These are phyloP conservation scores for Rhizophlyctis rosea DNA, from an alignment of 192 early-diverging fungal genomes.

Conservation along the genomic window DNA sequence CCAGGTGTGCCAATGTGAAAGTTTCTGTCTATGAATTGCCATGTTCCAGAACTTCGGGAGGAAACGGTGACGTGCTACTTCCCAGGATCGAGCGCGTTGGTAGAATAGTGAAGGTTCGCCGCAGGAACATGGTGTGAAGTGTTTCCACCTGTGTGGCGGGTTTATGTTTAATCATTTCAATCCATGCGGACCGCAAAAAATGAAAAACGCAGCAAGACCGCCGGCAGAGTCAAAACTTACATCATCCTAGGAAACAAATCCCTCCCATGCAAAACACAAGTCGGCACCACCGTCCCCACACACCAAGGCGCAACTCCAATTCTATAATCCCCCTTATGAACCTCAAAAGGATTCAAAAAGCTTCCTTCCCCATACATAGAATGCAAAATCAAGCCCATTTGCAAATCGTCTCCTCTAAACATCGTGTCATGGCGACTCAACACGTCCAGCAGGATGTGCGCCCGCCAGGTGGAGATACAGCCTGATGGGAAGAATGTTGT, in stretches of 20 bases:
- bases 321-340: not conserved
- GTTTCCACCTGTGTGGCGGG: conserved; percentile 13
- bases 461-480: conserved; percentile 26
- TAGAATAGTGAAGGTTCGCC: conserved; percentile 29
- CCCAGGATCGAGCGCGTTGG: conserved; percentile 18
- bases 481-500: conserved; percentile 10
- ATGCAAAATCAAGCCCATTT: conserved; percentile 25
- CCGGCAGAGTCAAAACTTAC: too few species aligned
- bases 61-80: conserved; percentile 15
- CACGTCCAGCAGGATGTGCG: conserved; percentile 10
- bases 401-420: conserved; percentile 28
- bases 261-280: conserved; percentile 11
- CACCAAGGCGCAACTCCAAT: conserved; percentile 7
- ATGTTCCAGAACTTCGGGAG: conserved; percentile 1
- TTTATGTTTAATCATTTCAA: too few species aligned
- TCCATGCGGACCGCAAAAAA: too few species aligned
- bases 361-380: conserved; percentile 10
- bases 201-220: too few species aligned
- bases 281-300: conserved; percentile 19
- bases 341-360: conserved; percentile 8
- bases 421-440: conserved; percentile 23
- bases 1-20: conserved; percentile 1
- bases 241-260: conserved; percentile 30
- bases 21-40: not conserved
- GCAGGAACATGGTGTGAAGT: conserved; percentile 7